Base-by-base conservation (phyloP, 2,329 filamentous ascomycete species). In the Exophiala sp. region DNA sequence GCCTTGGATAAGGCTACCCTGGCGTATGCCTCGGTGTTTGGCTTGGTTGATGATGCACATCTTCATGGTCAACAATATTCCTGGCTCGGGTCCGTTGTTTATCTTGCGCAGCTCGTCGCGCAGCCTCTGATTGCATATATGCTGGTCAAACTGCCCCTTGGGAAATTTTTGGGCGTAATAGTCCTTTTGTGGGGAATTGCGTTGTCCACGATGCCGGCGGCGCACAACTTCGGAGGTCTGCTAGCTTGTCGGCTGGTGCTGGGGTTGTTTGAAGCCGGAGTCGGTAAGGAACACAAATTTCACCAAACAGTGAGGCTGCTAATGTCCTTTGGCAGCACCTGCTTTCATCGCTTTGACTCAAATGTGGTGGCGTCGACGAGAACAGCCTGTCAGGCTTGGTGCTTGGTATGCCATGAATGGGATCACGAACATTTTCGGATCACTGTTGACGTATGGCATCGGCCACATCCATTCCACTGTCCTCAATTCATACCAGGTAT, bases 1-100 rank as follows among this genome's bases (percentile, higher is more conserved):
- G 78, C 77, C 9, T 72, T 85, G 5, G 83, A 86, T 69, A 86
- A 86, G 66, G 78, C 81, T 5, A 82, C 81, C 0, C 71, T 86
- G 2, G 73, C 70, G 2, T 86, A 85, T 62, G 81, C 81, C 2
- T 84, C 82, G 0, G 79, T 86, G 9, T 86, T 86, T 60, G 83
- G 83, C 2, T 72, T 87, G 9, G 77, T 82, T 32, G 71, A 83
- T 47, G 80, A 84, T 63, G 78, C 82, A 0, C 65, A 76, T 38
- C 76, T 86, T 1, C 69, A 76, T 7, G 81, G 81, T 12, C 72
- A 81, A 45, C 75, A 86, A 55, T 80, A 76, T 64, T 76, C 73
- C 33, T 79, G 77, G 78, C 67, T 78, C 0, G 75, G 75, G 1
- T 72, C 74, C 3, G 74, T 80, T 24, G 77, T 81, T 10, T 81